Conservation (phyloP, 2,329 filamentous ascomycete genomes). For the Dactylonectria estremocensis region DNA sequence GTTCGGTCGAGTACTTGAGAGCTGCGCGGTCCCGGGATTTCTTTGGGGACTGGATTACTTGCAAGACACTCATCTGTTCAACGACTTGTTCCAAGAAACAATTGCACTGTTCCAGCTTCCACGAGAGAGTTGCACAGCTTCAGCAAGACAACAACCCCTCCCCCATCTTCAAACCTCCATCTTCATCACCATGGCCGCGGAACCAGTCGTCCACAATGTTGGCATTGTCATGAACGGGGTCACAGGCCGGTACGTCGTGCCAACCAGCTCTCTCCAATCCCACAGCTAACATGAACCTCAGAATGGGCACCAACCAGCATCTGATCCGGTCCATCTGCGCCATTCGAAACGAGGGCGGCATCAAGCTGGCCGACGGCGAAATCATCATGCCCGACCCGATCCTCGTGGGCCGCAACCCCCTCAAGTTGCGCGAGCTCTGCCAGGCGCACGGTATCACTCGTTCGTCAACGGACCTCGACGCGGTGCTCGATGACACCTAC, state of each 20-base stretch:
- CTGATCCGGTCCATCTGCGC: constrained; percentile 8
- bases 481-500: not conserved
- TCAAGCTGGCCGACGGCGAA: constrained; percentile 3
- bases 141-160: not conserved
- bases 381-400: constrained; percentile 3
- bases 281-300: not conserved
- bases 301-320: constrained; percentile 9
- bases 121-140: not conserved
- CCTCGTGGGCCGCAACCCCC: not conserved
- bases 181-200: not conserved
- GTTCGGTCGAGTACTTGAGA: not conserved
- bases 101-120: not conserved
- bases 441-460: not conserved
- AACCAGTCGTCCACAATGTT: constrained; percentile 1
- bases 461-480: not conserved
- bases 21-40: not conserved
- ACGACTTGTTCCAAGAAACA: not conserved
- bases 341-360: constrained; percentile 5
- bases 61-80: not conserved
- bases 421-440: constrained; percentile 2
- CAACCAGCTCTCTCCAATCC: not conserved
- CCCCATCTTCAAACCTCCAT: not conserved
- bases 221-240: constrained; percentile 7
- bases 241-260: not conserved
- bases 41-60: not conserved